Evolutionary conservation across 2,329 filamentous ascomycete species (phyloP).

Genomic region (Didymella keratinophila): DNA sequence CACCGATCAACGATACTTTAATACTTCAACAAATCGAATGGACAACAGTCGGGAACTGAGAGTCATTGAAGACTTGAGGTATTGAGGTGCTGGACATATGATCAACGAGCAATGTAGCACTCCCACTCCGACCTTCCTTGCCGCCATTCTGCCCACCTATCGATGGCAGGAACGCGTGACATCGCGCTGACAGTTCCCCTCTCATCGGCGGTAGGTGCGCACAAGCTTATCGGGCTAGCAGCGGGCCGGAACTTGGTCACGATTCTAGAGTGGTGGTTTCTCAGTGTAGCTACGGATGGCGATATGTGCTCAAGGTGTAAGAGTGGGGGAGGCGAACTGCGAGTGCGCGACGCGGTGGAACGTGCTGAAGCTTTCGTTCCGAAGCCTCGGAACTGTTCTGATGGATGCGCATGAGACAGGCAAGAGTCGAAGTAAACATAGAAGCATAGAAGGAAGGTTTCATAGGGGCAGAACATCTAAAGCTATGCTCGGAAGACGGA

Average conservation of each 20-base stretch:
- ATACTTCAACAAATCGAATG: neutral
- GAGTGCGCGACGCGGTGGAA: neutral
- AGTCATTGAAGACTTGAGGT: neutral
- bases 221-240: slow-evolving; percentile 24
- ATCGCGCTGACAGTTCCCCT: slow-evolving; percentile 16
- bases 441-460: neutral
- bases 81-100: slow-evolving; percentile 13
- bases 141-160: slow-evolving; percentile 38
- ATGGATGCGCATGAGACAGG: neutral
- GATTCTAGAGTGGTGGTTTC: slow-evolving; percentile 13
- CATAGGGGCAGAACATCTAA: neutral
- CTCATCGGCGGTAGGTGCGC: slow-evolving; percentile 8
- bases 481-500: neutral
- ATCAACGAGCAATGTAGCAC: slow-evolving; percentile 10
- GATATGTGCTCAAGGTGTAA: slow-evolving; percentile 20
- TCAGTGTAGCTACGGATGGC: slow-evolving; percentile 15
- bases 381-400: slow-evolving; percentile 14
- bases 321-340: slow-evolving; percentile 33
- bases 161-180: slow-evolving; percentile 22
- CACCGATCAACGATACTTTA: slow-evolving; percentile 3
- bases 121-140: slow-evolving; percentile 18
- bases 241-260: slow-evolving; percentile 5
- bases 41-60: neutral
- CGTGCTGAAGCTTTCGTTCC: slow-evolving; percentile 14
- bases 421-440: neutral